These are phyloP conservation scores for Pythium volutum DNA, from an alignment of 352 stramenopile species.

Conservation along the genomic window DNA sequence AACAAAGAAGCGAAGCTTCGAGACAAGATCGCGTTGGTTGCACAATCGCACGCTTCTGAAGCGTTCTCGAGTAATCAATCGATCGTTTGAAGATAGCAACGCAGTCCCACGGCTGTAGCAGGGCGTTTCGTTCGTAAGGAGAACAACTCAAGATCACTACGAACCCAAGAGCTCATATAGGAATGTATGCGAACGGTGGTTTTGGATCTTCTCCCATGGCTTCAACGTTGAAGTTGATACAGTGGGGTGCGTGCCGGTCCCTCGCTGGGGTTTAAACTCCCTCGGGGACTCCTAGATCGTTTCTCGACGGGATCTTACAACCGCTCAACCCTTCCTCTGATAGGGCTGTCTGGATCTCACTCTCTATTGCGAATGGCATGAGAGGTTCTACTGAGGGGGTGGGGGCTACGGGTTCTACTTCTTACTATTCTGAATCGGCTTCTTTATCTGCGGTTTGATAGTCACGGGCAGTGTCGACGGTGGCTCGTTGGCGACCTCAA, in stretches of 20 bases:
- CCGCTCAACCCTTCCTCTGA: no score
- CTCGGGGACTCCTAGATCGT: no score
- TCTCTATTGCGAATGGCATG: neutral
- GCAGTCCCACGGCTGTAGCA: neutral
- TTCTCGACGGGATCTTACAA: neutral
- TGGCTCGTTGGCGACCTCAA: neutral
- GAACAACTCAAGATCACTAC: no score
- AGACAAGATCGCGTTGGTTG: no score
- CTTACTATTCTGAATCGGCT: neutral
- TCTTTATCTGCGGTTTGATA: neutral
- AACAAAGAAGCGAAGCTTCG: neutral
- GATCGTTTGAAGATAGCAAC: neutral
- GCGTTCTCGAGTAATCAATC: neutral
- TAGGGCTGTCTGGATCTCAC: neutral
- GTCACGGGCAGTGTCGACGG: neutral
- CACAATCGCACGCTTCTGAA: no score
- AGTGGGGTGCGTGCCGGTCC: no score
- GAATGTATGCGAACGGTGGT: no score
- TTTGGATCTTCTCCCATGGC: neutral
- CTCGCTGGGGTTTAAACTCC: no score
- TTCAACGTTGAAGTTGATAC: slow-evolving; percentile 1
- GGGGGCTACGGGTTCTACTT: neutral
- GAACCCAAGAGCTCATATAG: no score
- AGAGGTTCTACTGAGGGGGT: neutral
- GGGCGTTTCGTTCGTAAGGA: neutral